A percentile compares a stretch with the other conserved stretches of the same genome.
Conservation (phyloP, 1,139 yeast genomes). For the Saccharomyces pastorianus region DNA sequence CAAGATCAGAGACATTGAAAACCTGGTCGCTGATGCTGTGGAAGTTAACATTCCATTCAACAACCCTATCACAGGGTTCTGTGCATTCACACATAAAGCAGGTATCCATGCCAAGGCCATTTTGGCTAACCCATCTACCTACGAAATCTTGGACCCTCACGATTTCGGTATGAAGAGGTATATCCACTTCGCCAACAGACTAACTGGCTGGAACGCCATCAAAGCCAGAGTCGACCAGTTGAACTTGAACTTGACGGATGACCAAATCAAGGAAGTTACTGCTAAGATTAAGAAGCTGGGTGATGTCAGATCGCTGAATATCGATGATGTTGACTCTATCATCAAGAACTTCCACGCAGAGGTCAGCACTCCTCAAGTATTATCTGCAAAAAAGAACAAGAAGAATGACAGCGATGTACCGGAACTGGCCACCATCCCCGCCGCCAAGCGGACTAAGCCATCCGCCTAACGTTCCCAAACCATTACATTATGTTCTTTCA, state of each 20-base stretch:
- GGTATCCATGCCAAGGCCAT: conserved; percentile 99
- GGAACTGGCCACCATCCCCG: background rate
- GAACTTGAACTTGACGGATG: conserved; percentile 81
- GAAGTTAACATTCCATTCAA: conserved; percentile 96
- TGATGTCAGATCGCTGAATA: conserved; percentile 87
- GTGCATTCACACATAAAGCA: conserved; percentile 99
- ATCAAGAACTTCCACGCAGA: conserved; percentile 87
- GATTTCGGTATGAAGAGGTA: conserved; percentile 93
- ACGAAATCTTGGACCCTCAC: conserved; percentile 88
- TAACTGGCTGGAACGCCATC: conserved; percentile 98
- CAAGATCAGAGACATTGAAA: conserved; percentile 91
- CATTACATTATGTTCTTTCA: background rate
- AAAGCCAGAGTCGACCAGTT: conserved; percentile 96
- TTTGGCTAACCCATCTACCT: conserved; percentile 94
- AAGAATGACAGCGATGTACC: background rate
- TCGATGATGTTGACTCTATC: conserved; percentile 95
- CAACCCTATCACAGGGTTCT: conserved; percentile 97
- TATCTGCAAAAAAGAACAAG: background rate
- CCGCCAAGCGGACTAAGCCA: background rate
- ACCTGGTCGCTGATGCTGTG: conserved; percentile 92
- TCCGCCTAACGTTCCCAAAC: background rate
- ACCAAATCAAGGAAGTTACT: conserved; percentile 91
- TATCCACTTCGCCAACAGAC: conserved; percentile 93
- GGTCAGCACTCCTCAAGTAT: conserved; percentile 37
- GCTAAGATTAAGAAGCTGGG: conserved; percentile 87